These are phyloP conservation scores for Setaria italica DNA, from an alignment of 202 grass and related monocot species.

Conservation along the genomic window DNA sequence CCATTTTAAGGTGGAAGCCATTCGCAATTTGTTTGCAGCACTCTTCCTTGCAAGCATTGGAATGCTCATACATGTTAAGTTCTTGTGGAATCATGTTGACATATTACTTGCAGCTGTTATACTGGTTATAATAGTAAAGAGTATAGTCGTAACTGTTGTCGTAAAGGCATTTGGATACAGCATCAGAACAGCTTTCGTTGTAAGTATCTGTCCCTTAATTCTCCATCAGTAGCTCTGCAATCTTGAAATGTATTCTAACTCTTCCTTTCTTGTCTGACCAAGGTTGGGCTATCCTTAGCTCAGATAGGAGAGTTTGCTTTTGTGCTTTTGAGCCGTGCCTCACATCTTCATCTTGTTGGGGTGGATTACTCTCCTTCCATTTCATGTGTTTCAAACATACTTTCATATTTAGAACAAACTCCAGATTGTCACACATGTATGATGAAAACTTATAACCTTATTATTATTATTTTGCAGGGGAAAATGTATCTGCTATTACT, in stretches of 20 bases:
- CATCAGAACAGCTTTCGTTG: conserved; percentile 93
- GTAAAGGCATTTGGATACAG: conserved; percentile 93
- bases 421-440: conserved; percentile 16
- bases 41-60: conserved; percentile 99
- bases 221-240: conserved; percentile 24
- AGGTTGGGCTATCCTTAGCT: conserved; percentile 98
- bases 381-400: conserved; percentile 14
- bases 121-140: conserved; percentile 95
- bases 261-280: conserved; percentile 39
- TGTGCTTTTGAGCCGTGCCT: conserved; percentile 91
- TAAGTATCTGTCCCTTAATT: conserved; percentile 54
- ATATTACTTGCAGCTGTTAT: conserved; percentile 97
- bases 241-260: conserved; percentile 46
- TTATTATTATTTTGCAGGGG: conserved; percentile 55
- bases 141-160: conserved; percentile 72
- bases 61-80: conserved; percentile 97
- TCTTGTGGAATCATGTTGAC: conserved; percentile 97
- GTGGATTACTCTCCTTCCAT: conserved; percentile 57
- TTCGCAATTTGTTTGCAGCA: conserved; percentile 94
- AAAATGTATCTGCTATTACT: conserved; percentile 99
- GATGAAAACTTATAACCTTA: not conserved
- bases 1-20: conserved; percentile 80
- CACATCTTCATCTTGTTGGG: conserved; percentile 94
- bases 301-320: conserved; percentile 99
- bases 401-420: conserved; percentile 27